Conservation (phyloP, 495 filamentous ascomycete genomes). For the Talaromyces trachyspermus region DNA sequence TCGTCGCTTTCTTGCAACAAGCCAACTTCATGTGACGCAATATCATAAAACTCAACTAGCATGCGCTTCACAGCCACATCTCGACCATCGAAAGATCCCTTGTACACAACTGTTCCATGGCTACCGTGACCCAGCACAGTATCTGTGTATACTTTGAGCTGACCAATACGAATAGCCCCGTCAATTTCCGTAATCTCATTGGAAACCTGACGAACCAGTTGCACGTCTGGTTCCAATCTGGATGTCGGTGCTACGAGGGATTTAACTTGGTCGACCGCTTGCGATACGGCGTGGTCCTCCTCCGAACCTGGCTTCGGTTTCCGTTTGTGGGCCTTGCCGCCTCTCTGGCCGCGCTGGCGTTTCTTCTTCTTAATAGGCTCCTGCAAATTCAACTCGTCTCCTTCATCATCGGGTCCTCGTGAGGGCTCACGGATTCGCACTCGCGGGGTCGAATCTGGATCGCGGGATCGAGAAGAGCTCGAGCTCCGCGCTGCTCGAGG, state of each 20-base stretch:
- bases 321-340: constrained; percentile 68
- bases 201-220: constrained; percentile 30
- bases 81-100: constrained; percentile 80
- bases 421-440: constrained; percentile 41
- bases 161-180: constrained; percentile 59
- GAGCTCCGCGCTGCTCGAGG: constrained; percentile 7
- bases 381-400: constrained; percentile 25
- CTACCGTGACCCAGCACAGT: constrained; percentile 71
- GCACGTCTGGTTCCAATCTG: constrained; percentile 51
- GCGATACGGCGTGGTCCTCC: constrained; percentile 26
- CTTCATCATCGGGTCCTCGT: constrained; percentile 33
- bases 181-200: constrained; percentile 36
- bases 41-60: constrained; percentile 89
- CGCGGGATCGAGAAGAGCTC: neutral
- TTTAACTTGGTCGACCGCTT: constrained; percentile 33
- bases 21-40: constrained; percentile 88
- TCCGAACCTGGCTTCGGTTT: constrained; percentile 42
- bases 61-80: constrained; percentile 96
- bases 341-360: constrained; percentile 70
- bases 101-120: constrained; percentile 80
- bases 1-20: constrained; percentile 89
- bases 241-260: constrained; percentile 31
- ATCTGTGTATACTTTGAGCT: constrained; percentile 65
- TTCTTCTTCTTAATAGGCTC: constrained; percentile 67
- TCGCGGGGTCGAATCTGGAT: constrained; percentile 7